Percentiles rank a stretch among this genome's conserved stretches.
These are phyloP conservation scores for Chlamydomonas eustigma DNA, from an alignment of 139 green algal species.

Conservation along the genomic window DNA sequence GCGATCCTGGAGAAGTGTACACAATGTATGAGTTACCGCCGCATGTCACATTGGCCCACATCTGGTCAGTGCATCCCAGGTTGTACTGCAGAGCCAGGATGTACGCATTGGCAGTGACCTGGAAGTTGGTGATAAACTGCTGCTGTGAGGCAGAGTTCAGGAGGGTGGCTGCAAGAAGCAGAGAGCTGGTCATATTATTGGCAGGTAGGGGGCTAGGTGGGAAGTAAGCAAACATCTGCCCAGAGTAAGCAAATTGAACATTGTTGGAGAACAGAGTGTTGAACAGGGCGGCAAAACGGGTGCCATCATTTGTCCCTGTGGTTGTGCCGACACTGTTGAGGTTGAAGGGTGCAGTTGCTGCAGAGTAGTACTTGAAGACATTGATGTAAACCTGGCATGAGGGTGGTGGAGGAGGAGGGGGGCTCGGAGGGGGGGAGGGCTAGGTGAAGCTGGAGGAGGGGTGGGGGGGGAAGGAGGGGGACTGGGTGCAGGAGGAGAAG, in stretches of 20 bases:
- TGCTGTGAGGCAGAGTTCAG: background rate
- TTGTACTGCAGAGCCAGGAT: background rate
- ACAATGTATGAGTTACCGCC: background rate
- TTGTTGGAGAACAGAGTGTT: background rate
- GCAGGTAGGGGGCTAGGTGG: background rate
- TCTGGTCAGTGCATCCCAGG: constrained; percentile 7
- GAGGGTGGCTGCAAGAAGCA: background rate
- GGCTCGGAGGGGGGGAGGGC: background rate
- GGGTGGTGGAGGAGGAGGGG: constrained; percentile 1
- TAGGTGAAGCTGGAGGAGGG: background rate
- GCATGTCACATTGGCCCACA: constrained; percentile 4
- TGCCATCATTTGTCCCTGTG: background rate
- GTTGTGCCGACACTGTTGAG: background rate
- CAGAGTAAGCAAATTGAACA: background rate
- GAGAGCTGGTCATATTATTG: background rate
- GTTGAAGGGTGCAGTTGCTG: background rate
- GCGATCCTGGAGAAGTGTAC: background rate
- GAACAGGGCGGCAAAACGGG: background rate
- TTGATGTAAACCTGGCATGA: constrained; percentile 1
- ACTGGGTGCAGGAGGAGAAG: background rate
- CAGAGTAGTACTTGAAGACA: background rate
- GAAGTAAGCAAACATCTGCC: background rate
- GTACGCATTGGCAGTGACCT: background rate
- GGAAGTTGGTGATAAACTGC: constrained; percentile 3
- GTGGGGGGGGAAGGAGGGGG: background rate